Conservation (phyloP, 1,284 basidiomycete species). For the Pascua sp. region DNA sequence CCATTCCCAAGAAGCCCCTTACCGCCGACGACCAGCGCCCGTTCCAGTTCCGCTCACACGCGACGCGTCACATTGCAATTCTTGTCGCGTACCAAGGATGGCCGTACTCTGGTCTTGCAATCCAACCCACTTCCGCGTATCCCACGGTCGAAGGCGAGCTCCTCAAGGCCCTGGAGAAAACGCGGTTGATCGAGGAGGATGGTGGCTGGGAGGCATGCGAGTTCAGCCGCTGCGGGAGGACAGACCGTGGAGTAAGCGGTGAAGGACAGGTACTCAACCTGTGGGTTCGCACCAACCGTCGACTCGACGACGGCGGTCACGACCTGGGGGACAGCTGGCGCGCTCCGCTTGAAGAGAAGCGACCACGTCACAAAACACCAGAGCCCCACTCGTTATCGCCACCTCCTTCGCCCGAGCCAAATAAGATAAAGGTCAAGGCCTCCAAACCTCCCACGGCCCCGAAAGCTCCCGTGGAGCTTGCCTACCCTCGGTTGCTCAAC, state of each 20-base stretch:
- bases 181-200: constrained; percentile 68
- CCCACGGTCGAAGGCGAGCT: constrained; percentile 89
- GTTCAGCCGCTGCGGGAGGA: constrained; percentile 88
- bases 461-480: constrained; percentile 57
- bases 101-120: constrained; percentile 85
- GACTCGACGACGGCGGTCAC: constrained; percentile 30
- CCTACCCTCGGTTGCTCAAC: constrained; percentile 80
- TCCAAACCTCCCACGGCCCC: constrained; percentile 4
- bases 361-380: background rate
- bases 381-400: background rate
- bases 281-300: constrained; percentile 67
- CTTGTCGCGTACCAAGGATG: constrained; percentile 90
- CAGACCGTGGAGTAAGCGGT: constrained; percentile 90
- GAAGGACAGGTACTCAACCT: constrained; percentile 91
- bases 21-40: constrained; percentile 13
- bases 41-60: constrained; percentile 62
- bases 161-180: constrained; percentile 73
- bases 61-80: constrained; percentile 82
- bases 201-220: constrained; percentile 78
- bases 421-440: constrained; percentile 2
- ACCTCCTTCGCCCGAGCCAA: background rate
- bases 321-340: constrained; percentile 29
- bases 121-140: constrained; percentile 61
- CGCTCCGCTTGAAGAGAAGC: constrained; percentile 7
- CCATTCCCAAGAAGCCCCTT: constrained; percentile 9